Base-by-base conservation (phyloP, 345 rosid genomes). In the Acer yangbiense region DNA sequence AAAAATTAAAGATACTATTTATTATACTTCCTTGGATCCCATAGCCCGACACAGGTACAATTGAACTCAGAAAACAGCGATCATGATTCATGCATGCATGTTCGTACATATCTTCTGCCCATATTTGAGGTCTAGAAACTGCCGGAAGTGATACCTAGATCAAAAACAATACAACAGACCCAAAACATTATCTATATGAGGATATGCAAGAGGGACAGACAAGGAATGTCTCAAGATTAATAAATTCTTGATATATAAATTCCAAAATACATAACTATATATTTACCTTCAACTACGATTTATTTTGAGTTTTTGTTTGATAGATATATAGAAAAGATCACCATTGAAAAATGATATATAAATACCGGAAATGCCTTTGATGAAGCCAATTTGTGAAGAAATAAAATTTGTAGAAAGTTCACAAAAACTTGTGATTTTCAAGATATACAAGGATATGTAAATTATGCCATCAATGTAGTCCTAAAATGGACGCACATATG, bases 91-190 rank as follows among this genome's bases (percentile, higher is more conserved):
- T 60, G 64, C 64, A 60, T 60, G 64, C 64, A 60, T 60, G 11
- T 60, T n/a, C 27, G 64, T 60, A 60, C 64, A 18, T 60, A 11
- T 60, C 64, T 60, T n/a, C 27, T 60, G 64, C 64, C 64, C 64
- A 60, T 20, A 21, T 60, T 60, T 60, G 13, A 60, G 64, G 25
- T 60, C 58, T 54, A 16, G 58, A 54, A 54, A 54, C 6, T 54
- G 58, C 58, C 20, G 58, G 58, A 54, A 16, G 6, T 17, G n/a
- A 54, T 54, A 4, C 58, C 4, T 54, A 54, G 12, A 46, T 46
- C 14, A 46, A 54, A 54, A 54, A 54, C n/a, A 4, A 54, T 54
- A 16, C 58, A 54, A 60, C 64, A 20, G 11, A 60, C 64, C 4
- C 10, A 60, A n/a, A 60, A 60, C 64, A 60, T 60, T 60, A 20